Evolutionary conservation across 2,329 filamentous ascomycete genomes (phyloP).

Genomic region (Colletotrichum sp.): DNA sequence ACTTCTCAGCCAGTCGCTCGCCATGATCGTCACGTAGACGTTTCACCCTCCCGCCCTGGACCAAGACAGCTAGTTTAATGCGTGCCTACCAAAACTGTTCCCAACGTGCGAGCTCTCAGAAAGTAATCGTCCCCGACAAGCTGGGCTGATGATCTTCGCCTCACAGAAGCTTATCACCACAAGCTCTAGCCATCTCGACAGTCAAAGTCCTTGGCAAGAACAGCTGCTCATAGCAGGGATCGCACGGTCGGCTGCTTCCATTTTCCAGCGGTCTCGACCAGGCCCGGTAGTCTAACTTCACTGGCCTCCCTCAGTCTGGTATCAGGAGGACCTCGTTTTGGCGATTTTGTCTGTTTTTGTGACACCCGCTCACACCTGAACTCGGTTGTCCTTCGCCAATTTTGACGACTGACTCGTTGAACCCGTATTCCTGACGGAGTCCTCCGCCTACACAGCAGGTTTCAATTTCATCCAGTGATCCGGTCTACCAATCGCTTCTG

Average conservation of each 20-base stretch:
- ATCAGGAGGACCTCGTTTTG: not conserved
- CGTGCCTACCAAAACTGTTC: not conserved
- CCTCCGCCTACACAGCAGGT: not conserved
- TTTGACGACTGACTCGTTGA: not conserved
- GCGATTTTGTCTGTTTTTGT: not conserved
- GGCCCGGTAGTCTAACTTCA: not conserved
- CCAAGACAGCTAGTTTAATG: not conserved
- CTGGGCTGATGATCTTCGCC: not conserved
- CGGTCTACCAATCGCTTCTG: not conserved
- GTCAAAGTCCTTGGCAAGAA: slow-evolving; percentile 5
- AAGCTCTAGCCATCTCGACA: not conserved
- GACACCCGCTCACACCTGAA: not conserved
- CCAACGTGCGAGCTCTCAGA: not conserved
- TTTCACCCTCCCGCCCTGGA: not conserved
- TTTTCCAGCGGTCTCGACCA: not conserved
- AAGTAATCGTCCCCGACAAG: not conserved
- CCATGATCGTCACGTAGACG: not conserved
- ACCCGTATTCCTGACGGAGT: not conserved
- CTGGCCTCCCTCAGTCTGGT: not conserved
- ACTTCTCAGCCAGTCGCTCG: not conserved
- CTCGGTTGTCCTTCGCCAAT: not conserved
- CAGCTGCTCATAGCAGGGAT: not conserved
- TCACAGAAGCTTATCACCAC: not conserved
- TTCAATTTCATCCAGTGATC: not conserved
- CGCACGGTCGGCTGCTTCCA: not conserved